Percentiles rank a stretch among this genome's conserved stretches.
Conservation (phyloP, 192 early-diverging fungal species). For the Coemansia sp. region DNA sequence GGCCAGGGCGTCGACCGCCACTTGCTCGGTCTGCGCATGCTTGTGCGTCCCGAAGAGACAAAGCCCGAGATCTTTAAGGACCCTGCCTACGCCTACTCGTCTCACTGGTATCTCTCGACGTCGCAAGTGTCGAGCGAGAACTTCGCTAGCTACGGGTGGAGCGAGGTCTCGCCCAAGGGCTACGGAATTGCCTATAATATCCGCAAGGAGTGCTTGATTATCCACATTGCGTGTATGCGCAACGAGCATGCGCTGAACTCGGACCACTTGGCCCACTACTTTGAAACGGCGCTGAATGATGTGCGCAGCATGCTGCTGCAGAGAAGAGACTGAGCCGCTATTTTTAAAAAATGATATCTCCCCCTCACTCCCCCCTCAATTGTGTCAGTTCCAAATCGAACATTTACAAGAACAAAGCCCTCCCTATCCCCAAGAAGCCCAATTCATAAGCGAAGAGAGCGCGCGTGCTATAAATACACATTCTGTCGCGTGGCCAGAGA, state of each 20-base stretch:
- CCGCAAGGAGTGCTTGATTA: slow-evolving; percentile 78
- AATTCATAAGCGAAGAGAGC: too few relatives aligned
- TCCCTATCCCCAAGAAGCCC: too few relatives aligned
- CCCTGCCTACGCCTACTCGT: slow-evolving; percentile 78
- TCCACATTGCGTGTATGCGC: slow-evolving; percentile 83
- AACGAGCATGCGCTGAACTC: slow-evolving; percentile 58
- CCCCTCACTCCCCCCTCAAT: too few relatives aligned
- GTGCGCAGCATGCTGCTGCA: slow-evolving; percentile 63
- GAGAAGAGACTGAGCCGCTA: too few relatives aligned
- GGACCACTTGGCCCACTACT: slow-evolving; percentile 68
- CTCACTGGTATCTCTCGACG: slow-evolving; percentile 94
- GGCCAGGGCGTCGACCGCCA: slow-evolving; percentile 92
- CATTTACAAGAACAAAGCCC: too few relatives aligned
- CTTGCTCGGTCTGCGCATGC: slow-evolving; percentile 84
- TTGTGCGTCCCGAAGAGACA: slow-evolving; percentile 70
- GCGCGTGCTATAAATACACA: too few relatives aligned
- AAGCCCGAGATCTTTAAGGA: slow-evolving; percentile 89
- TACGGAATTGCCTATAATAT: slow-evolving; percentile 97
- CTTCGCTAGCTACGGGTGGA: slow-evolving; percentile 95
- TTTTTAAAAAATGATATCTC: too few relatives aligned
- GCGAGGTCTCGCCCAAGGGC: slow-evolving; percentile 84
- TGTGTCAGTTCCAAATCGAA: too few relatives aligned
- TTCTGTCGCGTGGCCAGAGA: too few relatives aligned
- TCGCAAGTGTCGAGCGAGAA: slow-evolving; percentile 91
- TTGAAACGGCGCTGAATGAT: slow-evolving; percentile 86